Evolutionary conservation across 2,329 filamentous ascomycete genomes (phyloP).

Genomic region (Mollisiaceae sp.): DNA sequence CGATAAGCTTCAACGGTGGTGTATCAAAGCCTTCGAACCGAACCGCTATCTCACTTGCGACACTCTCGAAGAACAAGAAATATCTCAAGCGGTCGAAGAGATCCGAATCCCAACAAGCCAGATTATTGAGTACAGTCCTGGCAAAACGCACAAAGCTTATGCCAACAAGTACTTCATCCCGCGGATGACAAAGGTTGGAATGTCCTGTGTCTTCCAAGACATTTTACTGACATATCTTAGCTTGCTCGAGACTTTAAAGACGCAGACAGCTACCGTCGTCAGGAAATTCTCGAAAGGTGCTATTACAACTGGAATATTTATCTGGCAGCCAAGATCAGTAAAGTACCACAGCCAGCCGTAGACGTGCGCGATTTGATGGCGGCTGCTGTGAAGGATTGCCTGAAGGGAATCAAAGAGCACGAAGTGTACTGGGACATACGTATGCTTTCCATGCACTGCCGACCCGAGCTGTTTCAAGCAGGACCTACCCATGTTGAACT

Average conservation of each 20-base stretch:
- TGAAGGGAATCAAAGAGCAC: not conserved
- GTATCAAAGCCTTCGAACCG: too few species aligned
- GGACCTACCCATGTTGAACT: not conserved
- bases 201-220: too few species aligned
- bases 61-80: too few species aligned
- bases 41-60: too few species aligned
- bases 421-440: constrained; percentile 1
- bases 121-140: not conserved
- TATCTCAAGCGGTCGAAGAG: too few species aligned
- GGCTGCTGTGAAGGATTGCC: not conserved
- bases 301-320: not conserved
- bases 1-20: too few species aligned
- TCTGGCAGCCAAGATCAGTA: not conserved
- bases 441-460: not conserved
- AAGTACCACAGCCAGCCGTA: not conserved
- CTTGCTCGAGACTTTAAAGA: not conserved
- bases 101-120: not conserved
- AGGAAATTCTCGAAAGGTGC: not conserved
- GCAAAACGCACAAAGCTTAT: not conserved
- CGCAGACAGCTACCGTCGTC: not conserved
- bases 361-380: not conserved
- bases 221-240: too few species aligned
- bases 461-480: not conserved
- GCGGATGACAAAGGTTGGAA: not conserved
- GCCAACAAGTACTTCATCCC: not conserved